These are phyloP conservation scores for Cyamopsis tetragonoloba DNA, from an alignment of 306 rosid genomes.

Conservation along the genomic window DNA sequence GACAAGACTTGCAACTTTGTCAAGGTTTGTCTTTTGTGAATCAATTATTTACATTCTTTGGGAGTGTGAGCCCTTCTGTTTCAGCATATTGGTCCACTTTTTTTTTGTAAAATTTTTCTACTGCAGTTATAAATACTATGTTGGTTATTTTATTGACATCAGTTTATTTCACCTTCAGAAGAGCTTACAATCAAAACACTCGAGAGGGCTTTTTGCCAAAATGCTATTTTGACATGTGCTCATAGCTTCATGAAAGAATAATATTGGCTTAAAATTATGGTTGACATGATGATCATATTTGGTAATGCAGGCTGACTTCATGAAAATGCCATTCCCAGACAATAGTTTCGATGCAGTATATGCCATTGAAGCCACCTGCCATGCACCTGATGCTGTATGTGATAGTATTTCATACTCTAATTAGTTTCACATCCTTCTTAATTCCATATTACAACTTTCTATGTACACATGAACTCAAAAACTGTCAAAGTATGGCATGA, in stretches of 20 bases:
- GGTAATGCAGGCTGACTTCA: constrained; percentile 86
- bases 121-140: background rate
- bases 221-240: background rate
- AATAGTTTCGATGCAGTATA: constrained; percentile 85
- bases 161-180: background rate
- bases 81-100: background rate
- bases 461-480: background rate
- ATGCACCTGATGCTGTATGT: constrained; percentile 95
- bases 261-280: background rate
- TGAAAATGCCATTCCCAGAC: constrained; percentile 88
- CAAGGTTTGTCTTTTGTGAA: constrained; percentile 51
- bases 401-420: background rate
- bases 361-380: constrained; percentile 99
- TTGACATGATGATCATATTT: constrained; percentile 11
- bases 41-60: constrained; percentile 4
- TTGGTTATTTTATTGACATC: background rate
- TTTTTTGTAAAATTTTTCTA: background rate
- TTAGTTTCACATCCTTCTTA: background rate
- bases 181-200: background rate
- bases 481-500: background rate
- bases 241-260: background rate
- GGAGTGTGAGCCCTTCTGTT: background rate
- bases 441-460: background rate
- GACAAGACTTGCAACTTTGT: constrained; percentile 73
- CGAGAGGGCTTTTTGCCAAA: background rate